Conservation (phyloP, 2,329 filamentous ascomycete species). For the Hortaea werneckii region DNA sequence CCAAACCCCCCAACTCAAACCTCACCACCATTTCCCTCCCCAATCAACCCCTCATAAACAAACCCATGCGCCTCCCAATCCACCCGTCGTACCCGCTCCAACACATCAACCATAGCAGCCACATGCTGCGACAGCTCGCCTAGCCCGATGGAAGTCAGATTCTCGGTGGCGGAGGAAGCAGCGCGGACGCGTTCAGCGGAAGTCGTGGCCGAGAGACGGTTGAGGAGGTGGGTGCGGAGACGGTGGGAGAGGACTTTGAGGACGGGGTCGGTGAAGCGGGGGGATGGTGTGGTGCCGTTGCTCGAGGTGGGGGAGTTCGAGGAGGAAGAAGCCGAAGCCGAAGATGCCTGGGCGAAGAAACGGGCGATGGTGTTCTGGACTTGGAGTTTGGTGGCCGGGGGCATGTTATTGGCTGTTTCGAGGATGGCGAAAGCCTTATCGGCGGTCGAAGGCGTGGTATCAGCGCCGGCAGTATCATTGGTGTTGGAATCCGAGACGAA, state of each 20-base stretch:
- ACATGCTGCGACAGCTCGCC: slow-evolving; percentile 64
- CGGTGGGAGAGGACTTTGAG: slow-evolving; percentile 59
- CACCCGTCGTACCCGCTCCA: slow-evolving; percentile 54
- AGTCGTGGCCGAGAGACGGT: slow-evolving; percentile 54
- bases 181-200: slow-evolving; percentile 61
- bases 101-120: slow-evolving; percentile 57
- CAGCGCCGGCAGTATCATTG: slow-evolving; percentile 14
- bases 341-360: slow-evolving; percentile 45
- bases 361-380: slow-evolving; percentile 33
- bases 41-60: slow-evolving; percentile 11
- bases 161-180: slow-evolving; percentile 58
- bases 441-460: slow-evolving; percentile 12
- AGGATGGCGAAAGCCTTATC: slow-evolving; percentile 38
- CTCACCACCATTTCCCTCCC: too few species aligned
- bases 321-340: slow-evolving; percentile 10
- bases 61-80: slow-evolving; percentile 13
- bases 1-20: too few species aligned
- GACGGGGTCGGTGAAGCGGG: slow-evolving; percentile 47
- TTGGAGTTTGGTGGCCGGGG: slow-evolving; percentile 34
- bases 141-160: slow-evolving; percentile 57
- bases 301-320: too few species aligned
- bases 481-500: slow-evolving; percentile 33
- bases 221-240: slow-evolving; percentile 55
- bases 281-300: neutral
- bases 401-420: slow-evolving; percentile 42